Conservation (phyloP, 495 filamentous ascomycete species). For the Pseudoneurospora amorphoporcata region DNA sequence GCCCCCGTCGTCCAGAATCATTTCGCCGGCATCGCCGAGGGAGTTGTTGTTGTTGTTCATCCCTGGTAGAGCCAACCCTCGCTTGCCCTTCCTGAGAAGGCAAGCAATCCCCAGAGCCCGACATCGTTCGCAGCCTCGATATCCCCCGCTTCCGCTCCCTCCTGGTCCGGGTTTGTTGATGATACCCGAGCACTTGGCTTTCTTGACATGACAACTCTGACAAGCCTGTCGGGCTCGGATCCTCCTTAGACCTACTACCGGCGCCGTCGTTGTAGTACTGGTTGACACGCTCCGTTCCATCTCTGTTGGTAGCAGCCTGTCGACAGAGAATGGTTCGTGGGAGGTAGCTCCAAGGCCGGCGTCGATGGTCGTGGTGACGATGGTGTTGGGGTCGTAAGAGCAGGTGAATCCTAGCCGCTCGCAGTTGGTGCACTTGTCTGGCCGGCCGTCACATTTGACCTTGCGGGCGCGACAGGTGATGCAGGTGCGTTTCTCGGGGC, state of each 20-base stretch:
- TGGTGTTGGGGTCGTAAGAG: conserved; percentile 33
- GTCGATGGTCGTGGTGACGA: conserved; percentile 6
- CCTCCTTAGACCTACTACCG: neutral
- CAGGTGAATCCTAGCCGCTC: conserved; percentile 39
- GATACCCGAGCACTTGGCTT: conserved; percentile 39
- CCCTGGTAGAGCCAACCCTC: conserved; percentile 18
- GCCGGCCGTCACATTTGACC: conserved; percentile 39
- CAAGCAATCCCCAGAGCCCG: conserved; percentile 38
- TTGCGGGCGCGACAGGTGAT: conserved; percentile 39
- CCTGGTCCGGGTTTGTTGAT: conserved; percentile 18
- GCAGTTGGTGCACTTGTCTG: conserved; percentile 36
- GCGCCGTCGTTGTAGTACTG: conserved; percentile 13
- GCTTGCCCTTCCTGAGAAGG: conserved; percentile 37
- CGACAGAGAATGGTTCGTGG: neutral
- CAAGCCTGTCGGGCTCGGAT: conserved; percentile 38
- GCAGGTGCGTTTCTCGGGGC: conserved; percentile 21
- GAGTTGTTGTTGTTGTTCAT: neutral
- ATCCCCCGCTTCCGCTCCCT: neutral
- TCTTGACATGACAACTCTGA: conserved; percentile 37
- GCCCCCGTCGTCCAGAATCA: neutral
- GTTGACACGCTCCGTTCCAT: conserved; percentile 12
- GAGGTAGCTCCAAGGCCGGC: neutral
- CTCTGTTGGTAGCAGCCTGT: neutral
- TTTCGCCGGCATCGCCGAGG: neutral
- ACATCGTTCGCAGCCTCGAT: conserved; percentile 30